These are phyloP conservation scores for Lichtheimia ramosa DNA, from an alignment of 371 early-diverging fungal species.

Conservation along the genomic window DNA sequence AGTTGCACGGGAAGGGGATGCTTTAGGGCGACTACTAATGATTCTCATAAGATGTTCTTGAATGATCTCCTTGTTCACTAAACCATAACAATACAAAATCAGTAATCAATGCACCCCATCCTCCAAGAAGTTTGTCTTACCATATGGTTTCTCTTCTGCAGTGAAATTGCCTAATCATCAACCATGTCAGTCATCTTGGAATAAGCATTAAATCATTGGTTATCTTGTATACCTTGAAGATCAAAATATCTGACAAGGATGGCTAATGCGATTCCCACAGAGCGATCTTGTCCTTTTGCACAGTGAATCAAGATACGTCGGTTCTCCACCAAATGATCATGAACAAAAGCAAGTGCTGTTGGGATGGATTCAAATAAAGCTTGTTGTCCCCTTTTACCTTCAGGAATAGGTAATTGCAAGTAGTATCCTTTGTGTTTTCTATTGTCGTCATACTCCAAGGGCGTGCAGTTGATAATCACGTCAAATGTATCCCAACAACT, in stretches of 20 bases:
- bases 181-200: background rate
- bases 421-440: conserved; percentile 28
- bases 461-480: conserved; percentile 67
- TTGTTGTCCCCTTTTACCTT: conserved; percentile 73
- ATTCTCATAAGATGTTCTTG: conserved; percentile 69
- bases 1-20: conserved; percentile 26
- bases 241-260: conserved; percentile 62
- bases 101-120: background rate
- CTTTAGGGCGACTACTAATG: conserved; percentile 55
- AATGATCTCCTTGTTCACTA: conserved; percentile 64
- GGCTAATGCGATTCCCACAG: conserved; percentile 77
- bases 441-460: conserved; percentile 34
- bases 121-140: background rate
- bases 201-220: background rate
- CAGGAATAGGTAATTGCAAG: conserved; percentile 65
- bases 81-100: background rate
- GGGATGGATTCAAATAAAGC: conserved; percentile 57
- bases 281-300: conserved; percentile 63
- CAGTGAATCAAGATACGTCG: conserved; percentile 57
- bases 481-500: conserved; percentile 62
- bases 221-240: conserved; percentile 20
- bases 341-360: conserved; percentile 51
- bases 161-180: conserved; percentile 8
- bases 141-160: conserved; percentile 17
- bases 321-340: conserved; percentile 24